A percentile compares a stretch with the other conserved stretches of the same genome.
phyloP scores from a whole-genome alignment of 169 alveolate genomes.

The Plasmodium cynomolgi region DNA sequence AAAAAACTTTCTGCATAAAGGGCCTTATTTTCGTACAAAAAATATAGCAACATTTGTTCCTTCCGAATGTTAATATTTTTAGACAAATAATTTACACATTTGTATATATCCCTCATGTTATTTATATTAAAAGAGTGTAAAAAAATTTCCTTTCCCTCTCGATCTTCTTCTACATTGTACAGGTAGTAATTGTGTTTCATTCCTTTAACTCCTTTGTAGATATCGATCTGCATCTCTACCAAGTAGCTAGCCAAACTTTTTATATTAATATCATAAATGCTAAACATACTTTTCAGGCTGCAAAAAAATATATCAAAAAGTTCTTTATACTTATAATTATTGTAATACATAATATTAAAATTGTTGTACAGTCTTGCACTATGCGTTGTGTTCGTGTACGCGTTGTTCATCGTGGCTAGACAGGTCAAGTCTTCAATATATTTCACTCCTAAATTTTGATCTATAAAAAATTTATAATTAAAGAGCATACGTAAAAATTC shows the following conservation, averaged over 20 bases:
- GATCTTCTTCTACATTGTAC: neutral
- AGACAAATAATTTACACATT: constrained; percentile 41
- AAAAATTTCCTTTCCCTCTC: constrained; percentile 16
- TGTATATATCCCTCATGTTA: constrained; percentile 43
- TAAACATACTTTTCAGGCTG: constrained; percentile 25
- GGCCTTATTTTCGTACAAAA: constrained; percentile 65
- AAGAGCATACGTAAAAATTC: constrained; percentile 64
- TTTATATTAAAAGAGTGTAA: constrained; percentile 38
- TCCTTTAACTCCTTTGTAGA: constrained; percentile 29
- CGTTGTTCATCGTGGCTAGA: constrained; percentile 69
- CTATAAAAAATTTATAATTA: constrained; percentile 65
- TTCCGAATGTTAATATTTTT: constrained; percentile 61
- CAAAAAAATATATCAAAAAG: constrained; percentile 36
- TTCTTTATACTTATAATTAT: constrained; percentile 65
- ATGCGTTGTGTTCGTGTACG: constrained; percentile 6
- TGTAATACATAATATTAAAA: constrained; percentile 59
- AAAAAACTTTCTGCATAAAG: constrained; percentile 63
- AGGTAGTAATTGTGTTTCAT: constrained; percentile 15
- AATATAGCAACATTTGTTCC: constrained; percentile 65
- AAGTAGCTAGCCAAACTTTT: constrained; percentile 30
- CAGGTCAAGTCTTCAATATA: constrained; percentile 61
- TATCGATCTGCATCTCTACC: constrained; percentile 47
- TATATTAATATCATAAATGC: constrained; percentile 52
- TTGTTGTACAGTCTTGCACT: constrained; percentile 44
- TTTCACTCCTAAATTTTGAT: constrained; percentile 18